Percentiles rank a stretch among this genome's conserved stretches.
phyloP scores from a whole-genome alignment of 441 rosid genomes.

The Eruca vesicaria region DNA sequence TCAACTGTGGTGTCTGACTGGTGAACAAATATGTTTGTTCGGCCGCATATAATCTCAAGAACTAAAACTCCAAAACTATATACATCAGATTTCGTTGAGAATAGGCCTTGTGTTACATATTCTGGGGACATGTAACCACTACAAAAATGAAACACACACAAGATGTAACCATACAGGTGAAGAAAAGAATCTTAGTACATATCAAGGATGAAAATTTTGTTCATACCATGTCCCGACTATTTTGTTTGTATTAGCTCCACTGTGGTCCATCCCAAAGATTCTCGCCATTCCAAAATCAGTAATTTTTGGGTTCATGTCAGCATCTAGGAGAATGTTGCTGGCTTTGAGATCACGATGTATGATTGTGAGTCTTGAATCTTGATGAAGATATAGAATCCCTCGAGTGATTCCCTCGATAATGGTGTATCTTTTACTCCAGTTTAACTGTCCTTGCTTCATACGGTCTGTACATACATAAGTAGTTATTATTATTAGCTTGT shows the following conservation, averaged over 20 bases:
- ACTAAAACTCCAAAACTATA: conserved; percentile 6
- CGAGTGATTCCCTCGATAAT: conserved; percentile 28
- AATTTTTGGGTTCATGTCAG: conserved; percentile 4
- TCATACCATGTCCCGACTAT: conserved; percentile 46
- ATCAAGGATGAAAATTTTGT: background rate
- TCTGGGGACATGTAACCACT: conserved; percentile 5
- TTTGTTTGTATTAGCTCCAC: conserved; percentile 13
- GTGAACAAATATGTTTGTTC: background rate
- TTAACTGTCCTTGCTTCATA: conserved; percentile 16
- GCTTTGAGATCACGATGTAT: conserved; percentile 27
- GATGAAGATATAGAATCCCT: conserved; percentile 23
- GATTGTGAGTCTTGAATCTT: conserved; percentile 14
- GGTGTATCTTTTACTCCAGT: conserved; percentile 41
- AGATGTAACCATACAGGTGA: no score
- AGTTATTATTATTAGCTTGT: background rate
- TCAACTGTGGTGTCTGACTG: background rate
- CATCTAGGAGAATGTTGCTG: conserved; percentile 5
- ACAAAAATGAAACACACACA: background rate
- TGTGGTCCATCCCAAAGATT: conserved; percentile 13
- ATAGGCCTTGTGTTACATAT: background rate
- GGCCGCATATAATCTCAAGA: conserved; percentile 10
- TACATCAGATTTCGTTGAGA: background rate
- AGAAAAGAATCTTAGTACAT: background rate
- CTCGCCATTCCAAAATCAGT: conserved; percentile 26
- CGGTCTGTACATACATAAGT: conserved; percentile 28